Base-by-base conservation (phyloP, 2,329 filamentous ascomycete genomes). In the Cytospora piceicola region DNA sequence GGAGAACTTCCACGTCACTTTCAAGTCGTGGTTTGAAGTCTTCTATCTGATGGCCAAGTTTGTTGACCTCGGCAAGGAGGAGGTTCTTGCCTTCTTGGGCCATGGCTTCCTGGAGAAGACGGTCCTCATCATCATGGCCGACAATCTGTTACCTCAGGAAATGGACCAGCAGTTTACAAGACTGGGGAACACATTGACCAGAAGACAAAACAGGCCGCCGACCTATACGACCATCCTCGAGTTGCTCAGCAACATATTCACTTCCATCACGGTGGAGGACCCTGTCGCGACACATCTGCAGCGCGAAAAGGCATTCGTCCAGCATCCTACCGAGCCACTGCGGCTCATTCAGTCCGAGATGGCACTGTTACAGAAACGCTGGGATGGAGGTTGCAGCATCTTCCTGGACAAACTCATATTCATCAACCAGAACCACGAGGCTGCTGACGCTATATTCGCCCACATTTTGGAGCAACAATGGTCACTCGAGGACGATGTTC, bases 1-100 rank as follows among this genome's bases (percentile, higher is more conserved):
- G 85, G 78, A 83, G 3, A 79, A 77, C n/a, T 87, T 93, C 64
- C 87, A 91, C 67, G 76, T 79, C 3, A 80, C 83, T 55, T 78
- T 87, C 32, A 85, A 88, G 64, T 85, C 90, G 3, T 95, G 92
- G 92, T 85, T 88, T 52, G 91, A 94, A 71, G 89, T 90, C 65
- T 94, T 94, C 73, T 84, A 85, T 15, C 82, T 90, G n/a, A 80
- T 94, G 68, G 73, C 84, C n/a, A 79, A 79, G n/a, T 89, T 94
- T 72, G 86, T 87, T 17, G 81, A 79, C 55, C 76, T 92, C 63
- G 90, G 90, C 0, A 76, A 80, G 3, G 74, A 81, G 6, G 88
- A 92, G 73, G 80, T 84, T 24, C 79, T 80, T 2, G 73, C 83
- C 7, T 79, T 93, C 29, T 79, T 94, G 29, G 83, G 87, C 14